phyloP scores from a whole-genome alignment of 75 land plant species.

The Pinus tabuliformis region DNA sequence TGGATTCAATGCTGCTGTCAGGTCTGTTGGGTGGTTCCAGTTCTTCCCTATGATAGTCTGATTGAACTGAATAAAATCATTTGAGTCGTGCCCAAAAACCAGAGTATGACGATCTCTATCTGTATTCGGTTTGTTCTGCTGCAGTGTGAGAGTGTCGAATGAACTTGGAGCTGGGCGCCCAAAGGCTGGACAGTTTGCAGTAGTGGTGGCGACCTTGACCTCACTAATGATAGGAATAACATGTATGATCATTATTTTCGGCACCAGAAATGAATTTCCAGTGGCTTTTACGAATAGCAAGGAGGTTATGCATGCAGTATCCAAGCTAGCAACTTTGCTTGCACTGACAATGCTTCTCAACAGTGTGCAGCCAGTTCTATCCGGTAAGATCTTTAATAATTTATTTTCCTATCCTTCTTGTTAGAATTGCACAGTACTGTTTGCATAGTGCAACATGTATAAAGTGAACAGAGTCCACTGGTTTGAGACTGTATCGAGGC shows the following conservation, averaged over 20 bases:
- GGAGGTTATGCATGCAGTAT: conserved; percentile 17
- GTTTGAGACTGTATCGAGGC: no score
- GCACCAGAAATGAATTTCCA: conserved; percentile 20
- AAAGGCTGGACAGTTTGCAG: conserved; percentile 30
- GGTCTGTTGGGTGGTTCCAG: conserved; percentile 20
- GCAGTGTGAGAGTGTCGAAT: conserved; percentile 49
- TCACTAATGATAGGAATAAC: conserved; percentile 25
- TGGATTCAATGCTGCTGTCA: conserved; percentile 75
- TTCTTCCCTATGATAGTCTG: not conserved
- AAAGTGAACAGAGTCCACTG: no score
- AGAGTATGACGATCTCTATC: not conserved
- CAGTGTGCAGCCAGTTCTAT: conserved; percentile 33
- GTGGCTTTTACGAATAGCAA: conserved; percentile 24
- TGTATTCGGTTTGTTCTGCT: no score
- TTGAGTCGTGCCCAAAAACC: not conserved
- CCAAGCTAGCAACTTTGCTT: conserved; percentile 22
- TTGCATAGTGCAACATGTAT: no score
- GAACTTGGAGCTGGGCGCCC: conserved; percentile 63
- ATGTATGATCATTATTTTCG: conserved; percentile 14
- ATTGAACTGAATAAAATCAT: no score
- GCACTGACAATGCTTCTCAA: conserved; percentile 21
- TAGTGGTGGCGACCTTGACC: conserved; percentile 17
- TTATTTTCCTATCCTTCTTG: no score
- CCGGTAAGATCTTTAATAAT: conserved; percentile 19
- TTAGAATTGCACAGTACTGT: no score